Evolutionary conservation across 768 basidiomycete species (phyloP), one percentile per base, ranked within the genome.

Genomic region (Tylopilus sp.): DNA sequence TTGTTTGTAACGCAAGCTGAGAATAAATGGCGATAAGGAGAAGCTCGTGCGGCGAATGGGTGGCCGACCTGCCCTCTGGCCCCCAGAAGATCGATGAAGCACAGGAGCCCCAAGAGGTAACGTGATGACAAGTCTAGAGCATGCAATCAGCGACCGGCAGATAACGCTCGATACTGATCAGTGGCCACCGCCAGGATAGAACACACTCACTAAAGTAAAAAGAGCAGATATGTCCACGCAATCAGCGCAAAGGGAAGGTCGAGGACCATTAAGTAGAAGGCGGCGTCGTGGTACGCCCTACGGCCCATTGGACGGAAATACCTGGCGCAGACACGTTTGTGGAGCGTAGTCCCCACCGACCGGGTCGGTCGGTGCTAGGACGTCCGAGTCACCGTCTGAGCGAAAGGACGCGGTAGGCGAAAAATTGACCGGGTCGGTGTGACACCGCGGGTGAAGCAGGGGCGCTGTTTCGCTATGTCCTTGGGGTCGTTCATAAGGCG

Each of bases 161-260:
- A 49, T 53, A 46, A 30, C 24, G 53, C 54, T 52, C 51, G 46
- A 43, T n/a, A 31, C 31, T 10, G 31, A 31, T 12, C 31, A 13
- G n/a, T 22, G 28, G 36, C 24, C 31, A 47, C 33, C 36, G 50
- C 50, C 50, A 22, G 45, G 40, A 37, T 6, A 38, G n/a, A 19
- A 31, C 45, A n/a, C 36, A 76, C 85, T 60, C 61, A 90, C 89
- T 69, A 92, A 71, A 0, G 89, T 92, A 61, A 91, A 87, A 12
- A 89, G 60, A 92, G 89, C 16, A 88, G 73, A 64, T 82, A 91
- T 11, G 89, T 64, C 84, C 86, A 91, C n/a, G 87, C 85, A n/a
- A 74, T 64, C 53, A 92, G 69, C 16, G 87, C 87, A 60, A 80
- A 91, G 0, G 89, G 89, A 62, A 92, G 89, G 69, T 92, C 92